A percentile compares a stretch with the other conserved stretches of the same genome.
Conservation (phyloP, 306 rosid genomes). For the Cucurbita moschata region DNA sequence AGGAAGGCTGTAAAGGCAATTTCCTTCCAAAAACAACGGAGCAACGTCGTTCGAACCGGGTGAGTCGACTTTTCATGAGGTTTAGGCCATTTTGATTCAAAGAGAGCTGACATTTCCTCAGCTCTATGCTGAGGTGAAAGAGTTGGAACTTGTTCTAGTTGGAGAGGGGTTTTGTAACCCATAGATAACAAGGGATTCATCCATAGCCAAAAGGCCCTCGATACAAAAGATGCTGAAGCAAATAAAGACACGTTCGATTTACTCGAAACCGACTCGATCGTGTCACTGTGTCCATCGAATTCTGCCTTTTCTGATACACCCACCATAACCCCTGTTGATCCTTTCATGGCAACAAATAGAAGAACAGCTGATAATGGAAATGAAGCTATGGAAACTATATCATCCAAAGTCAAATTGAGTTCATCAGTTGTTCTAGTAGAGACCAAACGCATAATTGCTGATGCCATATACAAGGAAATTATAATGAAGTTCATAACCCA, state of each 20-base stretch:
- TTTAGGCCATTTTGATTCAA: conserved; percentile 75
- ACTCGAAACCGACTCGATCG: conserved; percentile 10
- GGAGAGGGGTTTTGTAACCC: conserved; percentile 57
- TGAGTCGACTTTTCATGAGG: conserved; percentile 45
- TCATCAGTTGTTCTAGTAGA: conserved; percentile 12
- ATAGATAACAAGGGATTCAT: conserved; percentile 68
- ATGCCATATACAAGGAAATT: conserved; percentile 36
- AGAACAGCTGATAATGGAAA: conserved; percentile 47
- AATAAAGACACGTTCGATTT: conserved; percentile 40
- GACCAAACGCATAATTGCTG: conserved; percentile 53
- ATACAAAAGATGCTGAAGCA: conserved; percentile 63
- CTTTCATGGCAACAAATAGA: conserved; percentile 35
- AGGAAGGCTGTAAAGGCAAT: conserved; percentile 60
- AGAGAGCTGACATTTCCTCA: conserved; percentile 52
- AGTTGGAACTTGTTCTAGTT: conserved; percentile 50
- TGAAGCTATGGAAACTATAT: conserved; percentile 35
- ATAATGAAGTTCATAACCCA: conserved; percentile 42
- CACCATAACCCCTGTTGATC: conserved; percentile 50
- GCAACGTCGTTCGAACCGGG: conserved; percentile 62
- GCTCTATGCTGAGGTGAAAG: conserved; percentile 72
- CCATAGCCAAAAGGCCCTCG: conserved; percentile 87
- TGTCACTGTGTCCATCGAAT: conserved; percentile 16
- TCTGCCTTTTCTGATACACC: conserved; percentile 11
- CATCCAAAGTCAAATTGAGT: conserved; percentile 41
- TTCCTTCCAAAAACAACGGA: conserved; percentile 72